A percentile compares a stretch with the other conserved stretches of the same genome.
Conservation (phyloP, 192 early-diverging fungal genomes). For the Kappamyces sp. region DNA sequence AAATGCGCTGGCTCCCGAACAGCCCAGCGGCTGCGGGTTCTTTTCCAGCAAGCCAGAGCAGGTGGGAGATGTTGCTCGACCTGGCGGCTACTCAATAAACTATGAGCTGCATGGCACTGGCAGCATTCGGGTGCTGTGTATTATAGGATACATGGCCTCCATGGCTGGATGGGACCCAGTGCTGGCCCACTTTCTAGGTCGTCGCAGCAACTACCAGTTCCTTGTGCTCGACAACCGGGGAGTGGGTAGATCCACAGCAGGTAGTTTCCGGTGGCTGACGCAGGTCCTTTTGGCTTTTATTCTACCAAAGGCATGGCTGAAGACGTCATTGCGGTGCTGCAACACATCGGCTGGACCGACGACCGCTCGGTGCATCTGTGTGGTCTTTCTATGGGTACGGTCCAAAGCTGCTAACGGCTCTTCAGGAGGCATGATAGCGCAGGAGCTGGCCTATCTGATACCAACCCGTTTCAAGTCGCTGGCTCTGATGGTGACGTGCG, state of each 20-base stretch:
- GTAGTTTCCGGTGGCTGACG: not conserved
- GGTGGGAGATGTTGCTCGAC: not conserved
- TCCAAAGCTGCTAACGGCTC: too few relatives aligned
- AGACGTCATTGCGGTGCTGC: constrained; percentile 1
- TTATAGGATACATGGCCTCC: constrained; percentile 1
- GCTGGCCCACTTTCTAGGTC: not conserved
- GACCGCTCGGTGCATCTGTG: constrained; percentile 3
- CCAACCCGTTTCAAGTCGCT: constrained; percentile 3
- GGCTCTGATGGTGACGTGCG: not conserved
- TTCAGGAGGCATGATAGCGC: not conserved
- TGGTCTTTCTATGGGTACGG: constrained; percentile 9
- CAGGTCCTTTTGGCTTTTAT: not conserved
- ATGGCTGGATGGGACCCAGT: not conserved
- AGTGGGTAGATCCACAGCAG: constrained; percentile 2
- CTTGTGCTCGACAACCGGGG: constrained; percentile 12
- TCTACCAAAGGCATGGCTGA: constrained; percentile 12
- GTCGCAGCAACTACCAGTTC: not conserved
- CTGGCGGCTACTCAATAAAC: constrained; percentile 1
- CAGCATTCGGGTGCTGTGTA: not conserved
- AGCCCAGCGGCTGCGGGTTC: not conserved
- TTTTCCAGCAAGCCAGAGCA: constrained; percentile 6
- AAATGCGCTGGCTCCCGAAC: too few relatives aligned
- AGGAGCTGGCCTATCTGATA: not conserved
- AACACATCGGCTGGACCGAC: constrained; percentile 5
- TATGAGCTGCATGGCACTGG: constrained; percentile 15